A percentile compares a stretch with the other conserved stretches of the same genome.
Conservation (phyloP, 73 alveolate genomes). For the Paramecium sonneborni region DNA sequence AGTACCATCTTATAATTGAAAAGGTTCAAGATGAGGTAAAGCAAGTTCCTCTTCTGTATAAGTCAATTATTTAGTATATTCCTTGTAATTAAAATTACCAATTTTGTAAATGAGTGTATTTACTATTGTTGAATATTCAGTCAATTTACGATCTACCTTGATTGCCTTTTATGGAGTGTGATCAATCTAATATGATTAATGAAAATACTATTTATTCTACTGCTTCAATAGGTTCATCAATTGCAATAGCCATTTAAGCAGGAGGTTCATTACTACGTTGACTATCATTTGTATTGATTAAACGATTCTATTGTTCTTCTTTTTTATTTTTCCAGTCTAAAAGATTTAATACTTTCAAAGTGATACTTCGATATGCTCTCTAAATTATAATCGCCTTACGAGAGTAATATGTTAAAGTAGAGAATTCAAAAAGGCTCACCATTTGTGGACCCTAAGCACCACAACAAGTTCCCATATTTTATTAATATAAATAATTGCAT, state of each 20-base stretch:
- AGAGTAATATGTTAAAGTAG: not conserved
- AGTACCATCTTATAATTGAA: slow-evolving; percentile 1
- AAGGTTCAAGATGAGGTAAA: slow-evolving; percentile 22
- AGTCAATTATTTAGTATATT: not conserved
- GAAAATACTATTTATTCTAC: not conserved
- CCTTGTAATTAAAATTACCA: slow-evolving; percentile 25
- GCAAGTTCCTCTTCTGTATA: slow-evolving; percentile 8
- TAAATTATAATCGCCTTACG: not conserved
- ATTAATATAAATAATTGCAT: not conserved
- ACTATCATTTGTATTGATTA: slow-evolving; percentile 7
- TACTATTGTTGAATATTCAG: not conserved
- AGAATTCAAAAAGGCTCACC: not conserved
- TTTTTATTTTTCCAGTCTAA: not conserved
- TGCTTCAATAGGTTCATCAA: not conserved
- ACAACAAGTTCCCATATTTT: slow-evolving; percentile 1
- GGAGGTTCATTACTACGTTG: slow-evolving; percentile 15
- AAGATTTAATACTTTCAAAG: not conserved
- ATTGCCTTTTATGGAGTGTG: slow-evolving; percentile 31
- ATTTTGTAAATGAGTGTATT: not conserved
- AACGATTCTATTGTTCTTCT: not conserved
- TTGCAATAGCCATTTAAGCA: not conserved
- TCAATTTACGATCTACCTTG: not conserved
- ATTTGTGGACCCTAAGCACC: not conserved
- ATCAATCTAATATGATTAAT: not conserved
- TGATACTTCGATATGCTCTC: slow-evolving; percentile 20